Evolutionary conservation across 306 rosid species (phyloP).

Genomic region (Pyrus pyrifolia): DNA sequence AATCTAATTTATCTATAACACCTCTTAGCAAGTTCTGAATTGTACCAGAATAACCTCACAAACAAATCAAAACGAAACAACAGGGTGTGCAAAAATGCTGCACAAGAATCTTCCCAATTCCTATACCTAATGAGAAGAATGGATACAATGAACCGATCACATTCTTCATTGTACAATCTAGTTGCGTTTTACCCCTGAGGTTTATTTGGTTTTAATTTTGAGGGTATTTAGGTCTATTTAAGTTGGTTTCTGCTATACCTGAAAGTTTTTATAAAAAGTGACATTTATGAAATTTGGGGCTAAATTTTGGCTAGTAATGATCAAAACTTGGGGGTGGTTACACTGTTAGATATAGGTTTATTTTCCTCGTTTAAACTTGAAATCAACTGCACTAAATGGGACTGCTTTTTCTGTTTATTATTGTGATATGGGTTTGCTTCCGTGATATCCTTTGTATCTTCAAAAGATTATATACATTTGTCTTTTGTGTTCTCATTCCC

Average conservation of each 20-base stretch:
- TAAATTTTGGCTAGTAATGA: neutral
- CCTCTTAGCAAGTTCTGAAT: neutral
- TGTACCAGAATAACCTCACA: neutral
- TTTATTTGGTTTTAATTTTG: neutral
- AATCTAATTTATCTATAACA: neutral
- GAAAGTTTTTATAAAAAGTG: neutral
- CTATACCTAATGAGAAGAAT: neutral
- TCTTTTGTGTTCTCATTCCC: neutral
- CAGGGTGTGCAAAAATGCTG: neutral
- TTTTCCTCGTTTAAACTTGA: neutral
- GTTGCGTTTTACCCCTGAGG: neutral
- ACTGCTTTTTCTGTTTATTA: neutral
- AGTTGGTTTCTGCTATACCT: neutral
- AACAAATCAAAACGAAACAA: neutral
- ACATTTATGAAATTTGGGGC: neutral
- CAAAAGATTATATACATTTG: neutral
- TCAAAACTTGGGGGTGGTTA: neutral
- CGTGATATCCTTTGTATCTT: neutral
- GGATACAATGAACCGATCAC: neutral
- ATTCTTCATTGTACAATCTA: neutral
- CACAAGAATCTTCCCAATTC: neutral
- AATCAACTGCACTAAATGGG: neutral
- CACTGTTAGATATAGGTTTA: neutral
- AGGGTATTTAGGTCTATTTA: neutral
- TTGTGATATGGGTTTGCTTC: neutral